Evolutionary conservation across 495 filamentous ascomycete species (phyloP).

Genomic region (Chaetomidium leptoderma): DNA sequence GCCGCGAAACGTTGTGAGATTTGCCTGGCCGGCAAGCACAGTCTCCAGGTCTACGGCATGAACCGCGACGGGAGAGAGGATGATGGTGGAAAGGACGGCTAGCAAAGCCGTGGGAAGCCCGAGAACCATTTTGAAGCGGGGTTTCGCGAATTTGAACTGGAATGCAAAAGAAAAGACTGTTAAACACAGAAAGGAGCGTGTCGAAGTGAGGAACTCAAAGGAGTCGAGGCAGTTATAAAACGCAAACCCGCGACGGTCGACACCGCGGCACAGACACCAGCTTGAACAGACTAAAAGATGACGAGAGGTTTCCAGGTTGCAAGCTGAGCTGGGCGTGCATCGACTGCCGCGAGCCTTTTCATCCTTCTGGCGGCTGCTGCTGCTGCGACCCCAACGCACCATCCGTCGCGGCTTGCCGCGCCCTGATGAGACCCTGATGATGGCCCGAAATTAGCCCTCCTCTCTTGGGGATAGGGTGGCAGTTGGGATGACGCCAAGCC

Average conservation of each 20-base stretch:
- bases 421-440: not conserved
- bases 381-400: not conserved
- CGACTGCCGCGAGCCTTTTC: slow-evolving; percentile 7
- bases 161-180: not conserved
- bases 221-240: not conserved
- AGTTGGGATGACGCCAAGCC: not conserved
- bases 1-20: slow-evolving; percentile 15
- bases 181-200: not conserved
- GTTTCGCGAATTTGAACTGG: too few species aligned
- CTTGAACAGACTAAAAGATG: not conserved
- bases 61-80: not conserved
- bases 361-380: not conserved
- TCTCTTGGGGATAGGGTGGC: not conserved
- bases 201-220: not conserved
- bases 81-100: not conserved
- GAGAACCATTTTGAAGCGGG: slow-evolving; percentile 8
- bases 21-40: slow-evolving; percentile 12
- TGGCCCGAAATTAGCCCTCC: not conserved
- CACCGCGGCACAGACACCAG: not conserved
- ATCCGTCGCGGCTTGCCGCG: not conserved
- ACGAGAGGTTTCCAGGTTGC: not conserved
- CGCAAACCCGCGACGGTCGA: not conserved
- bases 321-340: slow-evolving; percentile 2
- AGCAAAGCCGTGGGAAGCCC: slow-evolving; percentile 2
- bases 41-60: slow-evolving; percentile 5